Base-by-base conservation (phyloP, 2,329 filamentous ascomycete species). In the Amauroascus niger region DNA sequence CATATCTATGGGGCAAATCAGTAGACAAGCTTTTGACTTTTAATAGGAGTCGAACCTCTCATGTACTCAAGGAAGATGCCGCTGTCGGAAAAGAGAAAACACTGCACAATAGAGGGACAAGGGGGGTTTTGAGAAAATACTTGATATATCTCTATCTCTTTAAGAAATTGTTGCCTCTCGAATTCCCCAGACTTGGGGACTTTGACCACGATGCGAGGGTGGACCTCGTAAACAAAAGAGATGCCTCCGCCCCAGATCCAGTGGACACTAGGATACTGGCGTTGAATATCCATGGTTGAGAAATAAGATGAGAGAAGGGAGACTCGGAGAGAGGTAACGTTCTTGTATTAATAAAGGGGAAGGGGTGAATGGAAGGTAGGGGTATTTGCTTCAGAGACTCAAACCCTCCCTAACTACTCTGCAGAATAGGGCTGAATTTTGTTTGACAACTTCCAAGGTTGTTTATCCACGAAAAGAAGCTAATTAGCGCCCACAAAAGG, bases 31-130 rank as follows among this genome's bases (percentile, higher is more conserved):
- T n/a, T n/a, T n/a, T n/a, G n/a, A n/a, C n/a, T n/a, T n/a, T n/a
- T 28, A 43, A 24, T 44, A 55, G 20, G 51, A n/a, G 18, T 49
- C 47, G 37, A 46, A 64, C 59, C 62, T 63, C 60, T 61, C 60
- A 64, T 62, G 11, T 64, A 66, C 53, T 66, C 61, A 1, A 66
- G 61, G 44, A 64, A 66, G 40, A 66, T 62, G 18, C 63, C 59
- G 16, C 53, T 61, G 13, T 49, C 30, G 5, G 59, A 32, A 43
- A 48, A 58, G 49, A 48, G 47, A 41, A 65, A 65, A 54, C 57
- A 64, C 45, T 61, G 57, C 14, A 66, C 56, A 1, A 66, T 40
- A 30, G 52, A 65, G 1, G 61, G 58, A 13, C 60, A 65, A 9
- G 57, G 59, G 2, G 55, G 57, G 40, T 59, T 32, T 49, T 46